Conservation (phyloP, 495 filamentous ascomycete genomes). For the Podospora bellae-mahoneyi region DNA sequence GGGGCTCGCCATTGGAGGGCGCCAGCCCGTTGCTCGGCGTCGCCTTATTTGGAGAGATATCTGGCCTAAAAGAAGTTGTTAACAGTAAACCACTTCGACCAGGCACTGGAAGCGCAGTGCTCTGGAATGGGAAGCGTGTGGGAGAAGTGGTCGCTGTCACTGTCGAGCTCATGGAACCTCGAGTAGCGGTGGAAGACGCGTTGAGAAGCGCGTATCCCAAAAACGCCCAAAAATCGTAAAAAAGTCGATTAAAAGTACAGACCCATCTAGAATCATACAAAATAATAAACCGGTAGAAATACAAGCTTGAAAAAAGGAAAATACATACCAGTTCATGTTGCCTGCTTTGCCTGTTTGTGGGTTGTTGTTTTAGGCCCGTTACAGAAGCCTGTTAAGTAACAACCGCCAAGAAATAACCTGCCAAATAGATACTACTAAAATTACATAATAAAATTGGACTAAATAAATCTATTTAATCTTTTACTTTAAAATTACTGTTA, state of each 20-base stretch:
- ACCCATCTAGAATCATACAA: neutral
- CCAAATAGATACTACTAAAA: no score
- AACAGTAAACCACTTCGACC: neutral
- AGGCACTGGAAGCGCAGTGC: neutral
- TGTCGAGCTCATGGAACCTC: neutral
- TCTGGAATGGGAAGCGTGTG: neutral
- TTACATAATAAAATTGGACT: no score
- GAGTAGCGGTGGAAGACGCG: neutral
- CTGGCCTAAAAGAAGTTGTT: neutral
- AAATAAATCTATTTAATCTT: no score
- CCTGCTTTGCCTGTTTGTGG: no score
- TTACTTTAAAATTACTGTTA: no score
- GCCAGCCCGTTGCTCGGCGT: neutral
- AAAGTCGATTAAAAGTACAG: neutral
- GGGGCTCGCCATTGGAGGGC: neutral
- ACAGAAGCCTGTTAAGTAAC: no score
- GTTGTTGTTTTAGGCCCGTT: no score
- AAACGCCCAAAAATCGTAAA: neutral
- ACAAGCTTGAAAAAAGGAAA: no score
- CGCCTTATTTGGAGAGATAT: neutral
- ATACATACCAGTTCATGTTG: no score
- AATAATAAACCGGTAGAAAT: neutral
- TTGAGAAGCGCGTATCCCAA: neutral
- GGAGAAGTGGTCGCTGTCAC: neutral
- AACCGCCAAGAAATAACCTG: no score